phyloP scores from a whole-genome alignment of 495 filamentous ascomycete species.

The Sporormia fimetaria region DNA sequence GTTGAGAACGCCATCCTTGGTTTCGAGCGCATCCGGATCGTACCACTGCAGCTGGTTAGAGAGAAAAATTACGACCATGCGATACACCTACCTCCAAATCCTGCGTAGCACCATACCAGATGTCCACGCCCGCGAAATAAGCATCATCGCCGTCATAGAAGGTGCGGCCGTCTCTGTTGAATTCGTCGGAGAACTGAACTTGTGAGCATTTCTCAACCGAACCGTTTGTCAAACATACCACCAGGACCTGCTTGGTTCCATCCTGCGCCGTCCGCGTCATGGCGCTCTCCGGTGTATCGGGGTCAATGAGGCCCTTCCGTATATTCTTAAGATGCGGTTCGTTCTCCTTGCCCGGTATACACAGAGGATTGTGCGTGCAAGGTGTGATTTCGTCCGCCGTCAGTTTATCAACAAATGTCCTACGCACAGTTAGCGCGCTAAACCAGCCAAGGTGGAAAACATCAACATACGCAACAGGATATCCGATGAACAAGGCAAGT shows the following conservation, averaged over 20 bases:
- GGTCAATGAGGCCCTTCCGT: slow-evolving; percentile 53
- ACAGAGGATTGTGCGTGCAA: slow-evolving; percentile 39
- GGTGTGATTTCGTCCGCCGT: slow-evolving; percentile 27
- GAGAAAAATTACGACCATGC: neutral
- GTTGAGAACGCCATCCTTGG: slow-evolving; percentile 54
- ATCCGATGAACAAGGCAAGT: slow-evolving; percentile 58
- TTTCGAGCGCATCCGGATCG: slow-evolving; percentile 64
- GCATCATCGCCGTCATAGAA: slow-evolving; percentile 69
- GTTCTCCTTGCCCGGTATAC: slow-evolving; percentile 45
- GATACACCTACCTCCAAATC: slow-evolving; percentile 49
- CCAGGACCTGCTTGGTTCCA: slow-evolving; percentile 53
- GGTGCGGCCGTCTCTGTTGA: slow-evolving; percentile 56
- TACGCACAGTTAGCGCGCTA: slow-evolving; percentile 25
- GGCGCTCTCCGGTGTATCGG: slow-evolving; percentile 54
- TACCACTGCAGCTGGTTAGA: slow-evolving; percentile 47
- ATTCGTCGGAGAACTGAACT: slow-evolving; percentile 64
- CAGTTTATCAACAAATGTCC: slow-evolving; percentile 45
- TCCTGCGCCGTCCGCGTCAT: slow-evolving; percentile 45
- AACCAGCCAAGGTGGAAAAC: slow-evolving; percentile 19
- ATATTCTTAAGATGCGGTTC: slow-evolving; percentile 49
- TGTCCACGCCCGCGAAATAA: slow-evolving; percentile 56
- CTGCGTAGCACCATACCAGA: slow-evolving; percentile 73
- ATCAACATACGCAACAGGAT: slow-evolving; percentile 61
- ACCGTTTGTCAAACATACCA: slow-evolving; percentile 37
- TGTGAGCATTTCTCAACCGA: neutral